Conservation (phyloP, 345 rosid genomes). For the Psidium guajava region DNA sequence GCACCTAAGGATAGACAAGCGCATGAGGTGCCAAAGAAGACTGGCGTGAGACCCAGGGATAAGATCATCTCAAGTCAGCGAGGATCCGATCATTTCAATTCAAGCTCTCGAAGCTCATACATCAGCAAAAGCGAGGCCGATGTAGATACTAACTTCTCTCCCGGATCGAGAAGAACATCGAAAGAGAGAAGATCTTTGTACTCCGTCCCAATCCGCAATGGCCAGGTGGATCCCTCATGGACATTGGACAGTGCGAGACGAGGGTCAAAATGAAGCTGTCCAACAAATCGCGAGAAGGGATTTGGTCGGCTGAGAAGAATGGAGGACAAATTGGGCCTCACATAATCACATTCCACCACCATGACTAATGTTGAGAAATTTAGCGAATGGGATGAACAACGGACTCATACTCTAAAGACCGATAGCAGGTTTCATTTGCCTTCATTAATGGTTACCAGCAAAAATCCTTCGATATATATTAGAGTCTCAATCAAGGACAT, state of each 20-base stretch:
- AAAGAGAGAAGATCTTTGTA: too few species aligned
- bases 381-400: too few species aligned
- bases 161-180: background rate
- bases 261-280: background rate
- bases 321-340: conserved; percentile 48
- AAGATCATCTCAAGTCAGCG: background rate
- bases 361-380: background rate
- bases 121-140: background rate
- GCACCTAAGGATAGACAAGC: too few species aligned
- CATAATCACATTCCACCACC: conserved; percentile 52
- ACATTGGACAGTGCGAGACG: background rate
- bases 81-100: conserved; percentile 5
- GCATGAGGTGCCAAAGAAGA: background rate
- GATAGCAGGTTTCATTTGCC: too few species aligned
- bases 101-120: conserved; percentile 9
- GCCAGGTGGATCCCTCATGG: too few species aligned
- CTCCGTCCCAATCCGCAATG: background rate
- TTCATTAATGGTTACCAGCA: too few species aligned
- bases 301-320: conserved; percentile 35
- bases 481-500: too few species aligned
- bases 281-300: conserved; percentile 3
- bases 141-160: background rate
- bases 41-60: conserved; percentile 3
- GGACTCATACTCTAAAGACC: background rate
- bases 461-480: too few species aligned